These are phyloP conservation scores for Pyrenula aspistea DNA, from an alignment of 495 filamentous ascomycete species.

Conservation along the genomic window DNA sequence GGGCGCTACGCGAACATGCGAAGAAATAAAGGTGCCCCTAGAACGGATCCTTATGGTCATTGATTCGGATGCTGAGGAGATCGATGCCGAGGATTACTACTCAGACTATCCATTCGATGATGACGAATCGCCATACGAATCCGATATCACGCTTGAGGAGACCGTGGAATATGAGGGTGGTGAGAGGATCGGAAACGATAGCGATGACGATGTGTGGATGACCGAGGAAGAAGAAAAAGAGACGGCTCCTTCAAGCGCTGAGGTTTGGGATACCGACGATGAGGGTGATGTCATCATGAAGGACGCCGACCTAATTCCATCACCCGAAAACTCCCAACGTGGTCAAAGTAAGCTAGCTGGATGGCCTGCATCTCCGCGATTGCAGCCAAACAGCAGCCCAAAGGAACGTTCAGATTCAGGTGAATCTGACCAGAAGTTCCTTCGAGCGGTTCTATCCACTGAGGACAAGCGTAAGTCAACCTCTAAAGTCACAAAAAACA, in stretches of 20 bases:
- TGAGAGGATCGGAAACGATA: constrained; percentile 19
- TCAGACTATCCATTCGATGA: constrained; percentile 1
- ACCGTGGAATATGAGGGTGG: constrained; percentile 26
- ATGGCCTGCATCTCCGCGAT: neutral
- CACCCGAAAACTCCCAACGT: no score
- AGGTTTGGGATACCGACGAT: constrained; percentile 12
- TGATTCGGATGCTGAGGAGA: constrained; percentile 16
- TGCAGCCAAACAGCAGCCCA: neutral
- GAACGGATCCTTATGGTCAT: constrained; percentile 33
- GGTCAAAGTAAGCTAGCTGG: neutral
- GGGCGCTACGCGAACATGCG: constrained; percentile 22
- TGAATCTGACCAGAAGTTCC: no score
- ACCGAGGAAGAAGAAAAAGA: constrained; percentile 22
- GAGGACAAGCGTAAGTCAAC: neutral
- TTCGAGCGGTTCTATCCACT: neutral
- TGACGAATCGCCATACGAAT: neutral
- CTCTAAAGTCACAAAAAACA: neutral
- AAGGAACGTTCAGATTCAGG: neutral
- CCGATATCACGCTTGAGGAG: constrained; percentile 2
- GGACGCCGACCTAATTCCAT: no score
- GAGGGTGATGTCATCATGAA: neutral
- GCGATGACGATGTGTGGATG: constrained; percentile 21
- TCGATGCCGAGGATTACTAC: constrained; percentile 23
- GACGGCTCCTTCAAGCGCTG: constrained; percentile 5
- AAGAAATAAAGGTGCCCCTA: constrained; percentile 32